Base-by-base conservation (phyloP, 352 stramenopile genomes). In the Phytopythium kandeliae region DNA sequence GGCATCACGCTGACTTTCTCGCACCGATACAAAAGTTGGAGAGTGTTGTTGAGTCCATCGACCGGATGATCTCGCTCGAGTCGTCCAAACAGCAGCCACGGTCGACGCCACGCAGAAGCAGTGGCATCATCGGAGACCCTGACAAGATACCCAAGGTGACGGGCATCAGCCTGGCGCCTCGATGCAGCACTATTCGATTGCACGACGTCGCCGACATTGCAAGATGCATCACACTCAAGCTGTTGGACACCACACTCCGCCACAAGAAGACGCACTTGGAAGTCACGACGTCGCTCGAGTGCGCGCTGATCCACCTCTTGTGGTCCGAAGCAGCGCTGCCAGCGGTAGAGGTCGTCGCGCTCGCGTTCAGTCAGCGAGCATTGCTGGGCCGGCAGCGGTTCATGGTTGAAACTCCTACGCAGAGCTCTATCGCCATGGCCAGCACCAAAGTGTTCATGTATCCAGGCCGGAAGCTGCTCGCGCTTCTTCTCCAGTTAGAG, bases 201-300 rank as follows among this genome's bases (percentile, higher is more conserved):
- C 34, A 58, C 1, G 63, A 78, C 33, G 62, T 79, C 22, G 57
- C 50, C 15, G 53, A 54, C 16, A 58, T 82, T 2, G 40, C 61
- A 4, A 13, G 36, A 0, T 48, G 41, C 16, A 48, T 69, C 16
- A 40, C 45, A 0, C 37, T 79, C 11, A 36, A 17, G 13, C 45
- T 82, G 2, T 33, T 28, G 9, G 66, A 79, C 1, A 55, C 48
- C 28, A 75, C 50, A 24, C 21, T 58, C 8, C 48, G 24, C 7
- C 61, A 67, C 51, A 55, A 68, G 45, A 51, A 59, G 26, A 76
- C 60, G 9, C 57, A 65, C 1, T 53, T 74, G 33, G 57, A 48
- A 5, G 38, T 54, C 13, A 71, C 60, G 3, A 60, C 30, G 7
- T 17, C 50, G 28, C 63, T 78, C n/a, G 63, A 75, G 7, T 73